A percentile compares a stretch with the other conserved stretches of the same genome.
phyloP scores from a whole-genome alignment of 805 yeast genomes.

The Geotrichum ghanense region DNA sequence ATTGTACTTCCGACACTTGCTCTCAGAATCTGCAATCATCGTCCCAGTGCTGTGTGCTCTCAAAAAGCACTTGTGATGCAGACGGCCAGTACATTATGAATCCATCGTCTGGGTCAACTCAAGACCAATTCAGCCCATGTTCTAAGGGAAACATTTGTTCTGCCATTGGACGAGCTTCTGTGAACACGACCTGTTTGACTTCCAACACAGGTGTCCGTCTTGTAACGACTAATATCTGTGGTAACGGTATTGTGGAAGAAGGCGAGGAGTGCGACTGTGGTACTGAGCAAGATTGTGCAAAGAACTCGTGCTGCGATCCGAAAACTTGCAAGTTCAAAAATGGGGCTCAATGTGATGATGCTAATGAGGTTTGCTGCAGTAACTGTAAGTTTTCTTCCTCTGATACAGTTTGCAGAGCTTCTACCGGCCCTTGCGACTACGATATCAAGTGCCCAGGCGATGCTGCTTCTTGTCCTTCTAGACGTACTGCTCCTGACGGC shows the following conservation, averaged over 20 bases:
- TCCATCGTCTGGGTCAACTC: constrained; percentile 22
- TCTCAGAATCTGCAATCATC: constrained; percentile 16
- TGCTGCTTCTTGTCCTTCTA: constrained; percentile 24
- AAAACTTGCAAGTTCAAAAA: constrained; percentile 21
- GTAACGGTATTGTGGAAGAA: constrained; percentile 29
- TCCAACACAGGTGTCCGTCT: constrained; percentile 21
- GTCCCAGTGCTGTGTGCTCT: constrained; percentile 26
- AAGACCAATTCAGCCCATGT: constrained; percentile 23
- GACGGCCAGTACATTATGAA: constrained; percentile 27
- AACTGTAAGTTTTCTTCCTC: constrained; percentile 22
- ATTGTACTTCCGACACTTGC: constrained; percentile 27
- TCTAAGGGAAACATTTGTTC: constrained; percentile 27
- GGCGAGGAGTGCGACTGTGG: constrained; percentile 32
- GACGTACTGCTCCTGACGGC: constrained; percentile 20
- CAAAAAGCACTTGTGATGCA: constrained; percentile 22
- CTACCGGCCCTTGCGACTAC: constrained; percentile 26
- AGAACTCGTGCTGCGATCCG: constrained; percentile 24
- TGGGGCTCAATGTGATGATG: constrained; percentile 24
- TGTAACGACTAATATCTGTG: constrained; percentile 24
- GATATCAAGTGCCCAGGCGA: constrained; percentile 26
- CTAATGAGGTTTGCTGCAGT: constrained; percentile 24
- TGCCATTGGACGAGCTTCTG: constrained; percentile 17
- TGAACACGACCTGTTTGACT: constrained; percentile 23
- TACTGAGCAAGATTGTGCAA: constrained; percentile 24
- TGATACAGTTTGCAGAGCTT: constrained; percentile 20